Evolutionary conservation across 306 rosid species (phyloP), one percentile per base, ranked within the genome.

Genomic region (Gynostemma pentaphyllum): DNA sequence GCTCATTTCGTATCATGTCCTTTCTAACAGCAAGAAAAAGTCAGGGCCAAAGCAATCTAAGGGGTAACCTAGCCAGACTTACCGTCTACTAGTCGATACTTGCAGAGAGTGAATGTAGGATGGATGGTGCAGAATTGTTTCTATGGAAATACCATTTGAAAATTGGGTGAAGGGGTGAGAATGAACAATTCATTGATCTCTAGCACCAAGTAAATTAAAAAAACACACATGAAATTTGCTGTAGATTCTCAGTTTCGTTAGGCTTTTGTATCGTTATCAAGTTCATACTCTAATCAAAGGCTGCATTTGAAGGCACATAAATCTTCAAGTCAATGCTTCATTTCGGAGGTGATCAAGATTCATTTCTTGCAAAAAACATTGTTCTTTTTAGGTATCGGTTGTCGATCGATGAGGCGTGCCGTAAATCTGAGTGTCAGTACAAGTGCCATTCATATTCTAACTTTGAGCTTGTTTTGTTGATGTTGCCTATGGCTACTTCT

Each of bases 1-100:
- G 24, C n/a, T n/a, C 47, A 37, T 39, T 59, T 59, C 26, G 5
- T 0, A 6, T 13, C 7, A 11, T 1, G 18, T 13, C 5, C 21
- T 60, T 39, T 60, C 19, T 28, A 32, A 28, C 65, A 60, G 65
- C 32, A 60, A 60, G 65, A 60, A 37, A 6, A 22, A 60, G 48
- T 60, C 48, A 5, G 19, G 7, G 21, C 12, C 21, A 47, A 12
- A 3, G 11, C 1, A 18, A 42, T 13, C 4, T 14, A 42, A 14
- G 18, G 46, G 46, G n/a, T 36, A 37, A 37, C 32, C 6, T 21
- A 37, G 21, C 40, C 61, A 53, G 23, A 22, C 39, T 27, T 15
- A 53, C 39, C 40, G 28, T 28, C 61, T 23, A 53, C 40, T 27
- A 53, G 61, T 53, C 14, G 61, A 53, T 53, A 16, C 11, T 19